Evolutionary conservation across 257 asterid species (phyloP).

Genomic region (Solanum microdontum): DNA sequence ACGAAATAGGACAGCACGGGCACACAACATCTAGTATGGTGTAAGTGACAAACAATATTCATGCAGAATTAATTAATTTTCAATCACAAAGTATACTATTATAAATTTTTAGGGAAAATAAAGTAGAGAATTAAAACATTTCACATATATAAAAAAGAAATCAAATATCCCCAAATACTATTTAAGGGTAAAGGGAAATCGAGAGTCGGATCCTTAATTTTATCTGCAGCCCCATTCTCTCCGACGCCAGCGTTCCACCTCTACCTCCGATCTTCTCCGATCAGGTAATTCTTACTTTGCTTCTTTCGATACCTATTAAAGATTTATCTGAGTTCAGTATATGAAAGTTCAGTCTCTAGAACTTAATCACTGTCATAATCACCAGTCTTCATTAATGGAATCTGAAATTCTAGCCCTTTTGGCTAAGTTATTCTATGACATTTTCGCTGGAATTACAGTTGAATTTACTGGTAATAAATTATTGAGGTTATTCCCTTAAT

Average conservation of each 20-base stretch:
- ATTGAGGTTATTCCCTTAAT: not conserved
- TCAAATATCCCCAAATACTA: not conserved
- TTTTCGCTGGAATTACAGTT: too few species aligned
- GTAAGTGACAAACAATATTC: not conserved
- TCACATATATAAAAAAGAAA: not conserved
- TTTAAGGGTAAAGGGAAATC: not conserved
- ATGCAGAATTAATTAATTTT: not conserved
- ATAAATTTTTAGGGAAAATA: not conserved
- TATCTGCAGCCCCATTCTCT: not conserved
- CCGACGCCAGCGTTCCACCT: not conserved
- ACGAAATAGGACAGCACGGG: too few species aligned
- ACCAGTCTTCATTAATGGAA: not conserved
- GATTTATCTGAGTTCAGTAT: not conserved
- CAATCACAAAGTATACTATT: not conserved
- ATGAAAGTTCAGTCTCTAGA: not conserved
- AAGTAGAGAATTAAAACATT: not conserved
- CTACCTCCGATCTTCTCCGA: not conserved
- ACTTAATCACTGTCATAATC: not conserved
- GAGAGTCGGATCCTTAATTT: not conserved
- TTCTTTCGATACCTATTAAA: not conserved
- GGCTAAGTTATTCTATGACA: not conserved
- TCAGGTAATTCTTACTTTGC: not conserved
- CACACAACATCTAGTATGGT: not conserved
- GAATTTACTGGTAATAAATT: not conserved
- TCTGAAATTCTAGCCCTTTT: not conserved